These are phyloP conservation scores for Globisporangium middletonii DNA, from an alignment of 352 stramenopile species.

Conservation along the genomic window DNA sequence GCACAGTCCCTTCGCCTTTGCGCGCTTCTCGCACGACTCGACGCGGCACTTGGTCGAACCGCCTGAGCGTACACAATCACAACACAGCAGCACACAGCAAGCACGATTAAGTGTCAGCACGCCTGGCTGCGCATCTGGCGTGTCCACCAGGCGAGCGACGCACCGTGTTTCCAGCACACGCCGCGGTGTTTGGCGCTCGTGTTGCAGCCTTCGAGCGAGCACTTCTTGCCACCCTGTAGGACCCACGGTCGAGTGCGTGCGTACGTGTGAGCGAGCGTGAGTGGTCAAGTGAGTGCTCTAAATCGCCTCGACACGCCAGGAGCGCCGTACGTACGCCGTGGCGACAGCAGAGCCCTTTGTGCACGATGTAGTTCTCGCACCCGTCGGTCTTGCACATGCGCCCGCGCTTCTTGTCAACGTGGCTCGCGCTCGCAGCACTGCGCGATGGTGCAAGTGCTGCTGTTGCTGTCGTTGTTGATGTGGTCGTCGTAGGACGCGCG, in stretches of 20 bases:
- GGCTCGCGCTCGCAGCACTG: neutral
- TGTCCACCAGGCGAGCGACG: neutral
- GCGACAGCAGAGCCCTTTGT: slow-evolving; percentile 20
- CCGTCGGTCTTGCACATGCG: slow-evolving; percentile 14
- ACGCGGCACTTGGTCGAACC: slow-evolving; percentile 15
- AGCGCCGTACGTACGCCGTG: slow-evolving; percentile 15
- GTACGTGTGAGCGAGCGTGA: neutral
- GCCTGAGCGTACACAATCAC: neutral
- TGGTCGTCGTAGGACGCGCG: neutral
- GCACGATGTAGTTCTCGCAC: slow-evolving; percentile 19
- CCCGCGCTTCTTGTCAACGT: slow-evolving; percentile 13
- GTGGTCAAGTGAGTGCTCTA: slow-evolving; percentile 8
- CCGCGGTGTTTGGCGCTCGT: slow-evolving; percentile 35
- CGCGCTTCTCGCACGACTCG: slow-evolving; percentile 13
- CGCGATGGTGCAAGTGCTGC: neutral
- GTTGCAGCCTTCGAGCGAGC: slow-evolving; percentile 26
- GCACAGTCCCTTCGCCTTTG: slow-evolving; percentile 18
- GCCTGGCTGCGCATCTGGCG: too few relatives aligned
- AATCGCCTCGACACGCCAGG: too few relatives aligned
- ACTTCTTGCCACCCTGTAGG: slow-evolving; percentile 40
- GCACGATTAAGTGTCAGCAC: too few relatives aligned
- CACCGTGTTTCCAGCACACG: slow-evolving; percentile 49
- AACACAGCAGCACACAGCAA: too few relatives aligned
- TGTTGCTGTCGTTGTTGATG: neutral
- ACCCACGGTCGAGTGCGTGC: too few relatives aligned